phyloP scores from a whole-genome alignment of 2,329 filamentous ascomycete genomes.

The Ophiostoma quercus region DNA sequence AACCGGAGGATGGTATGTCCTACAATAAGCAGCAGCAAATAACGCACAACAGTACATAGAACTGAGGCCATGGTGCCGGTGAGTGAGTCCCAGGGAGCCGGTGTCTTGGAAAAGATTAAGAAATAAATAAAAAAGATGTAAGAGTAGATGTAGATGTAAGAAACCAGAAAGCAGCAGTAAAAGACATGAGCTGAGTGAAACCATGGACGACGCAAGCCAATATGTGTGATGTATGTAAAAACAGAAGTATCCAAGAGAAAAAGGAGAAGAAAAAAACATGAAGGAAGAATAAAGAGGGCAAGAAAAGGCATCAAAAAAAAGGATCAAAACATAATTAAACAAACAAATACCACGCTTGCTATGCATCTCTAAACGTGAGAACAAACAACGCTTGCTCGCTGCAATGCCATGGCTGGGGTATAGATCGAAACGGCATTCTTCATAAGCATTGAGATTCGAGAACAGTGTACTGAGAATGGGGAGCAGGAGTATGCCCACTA shows the following conservation, averaged over 20 bases:
- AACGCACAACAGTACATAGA: background rate
- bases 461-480: background rate
- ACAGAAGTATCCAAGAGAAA: background rate
- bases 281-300: background rate
- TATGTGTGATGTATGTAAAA: background rate
- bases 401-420: constrained; percentile 5
- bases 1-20: background rate
- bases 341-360: background rate
- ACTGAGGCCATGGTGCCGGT: background rate
- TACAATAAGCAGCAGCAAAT: background rate
- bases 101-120: background rate
- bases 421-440: background rate
- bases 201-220: background rate
- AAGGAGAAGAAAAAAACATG: background rate
- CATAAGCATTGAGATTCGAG: background rate
- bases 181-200: background rate
- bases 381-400: constrained; percentile 10
- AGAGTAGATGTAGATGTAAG: background rate
- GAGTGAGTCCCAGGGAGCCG: background rate
- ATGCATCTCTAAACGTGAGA: background rate
- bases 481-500: background rate
- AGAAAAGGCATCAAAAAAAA: background rate
- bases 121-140: background rate
- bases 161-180: background rate
- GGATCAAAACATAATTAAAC: background rate